These are phyloP conservation scores for Selaginella tamariscina DNA, from an alignment of 75 land plant species.

Conservation along the genomic window DNA sequence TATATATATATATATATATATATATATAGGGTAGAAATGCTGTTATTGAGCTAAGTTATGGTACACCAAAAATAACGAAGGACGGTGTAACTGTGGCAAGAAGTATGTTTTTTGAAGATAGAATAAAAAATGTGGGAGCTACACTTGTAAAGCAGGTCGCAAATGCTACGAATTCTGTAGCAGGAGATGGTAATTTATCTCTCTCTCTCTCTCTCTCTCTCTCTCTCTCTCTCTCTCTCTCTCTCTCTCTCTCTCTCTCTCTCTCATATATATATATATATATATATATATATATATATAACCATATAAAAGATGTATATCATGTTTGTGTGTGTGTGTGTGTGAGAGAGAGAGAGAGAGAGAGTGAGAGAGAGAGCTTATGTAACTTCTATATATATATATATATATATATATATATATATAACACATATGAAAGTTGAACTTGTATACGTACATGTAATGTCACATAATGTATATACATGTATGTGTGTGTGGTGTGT, in stretches of 20 bases:
- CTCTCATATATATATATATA: not conserved
- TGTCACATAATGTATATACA: not conserved
- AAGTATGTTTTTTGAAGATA: slow-evolving; percentile 71
- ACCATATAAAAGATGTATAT: not conserved
- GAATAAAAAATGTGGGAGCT: slow-evolving; percentile 68
- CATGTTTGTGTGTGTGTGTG: no score
- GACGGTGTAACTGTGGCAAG: slow-evolving; percentile 92
- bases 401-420: no score
- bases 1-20: no score
- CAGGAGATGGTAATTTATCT: slow-evolving; percentile 58
- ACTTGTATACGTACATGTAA: not conserved
- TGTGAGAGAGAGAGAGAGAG: no score
- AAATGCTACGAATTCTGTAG: slow-evolving; percentile 89
- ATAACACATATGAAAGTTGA: not conserved
- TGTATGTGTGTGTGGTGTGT: not conserved
- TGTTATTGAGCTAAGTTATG: slow-evolving; percentile 68
- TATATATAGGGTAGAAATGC: slow-evolving; percentile 59
- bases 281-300: not conserved
- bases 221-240: not conserved
- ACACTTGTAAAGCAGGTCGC: slow-evolving; percentile 83
- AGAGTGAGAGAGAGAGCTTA: no score
- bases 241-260: not conserved
- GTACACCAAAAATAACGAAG: slow-evolving; percentile 81
- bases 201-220: not conserved
- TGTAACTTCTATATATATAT: no score